Evolutionary conservation across 768 basidiomycete genomes (phyloP).

Genomic region (Naganishia randhawae): DNA sequence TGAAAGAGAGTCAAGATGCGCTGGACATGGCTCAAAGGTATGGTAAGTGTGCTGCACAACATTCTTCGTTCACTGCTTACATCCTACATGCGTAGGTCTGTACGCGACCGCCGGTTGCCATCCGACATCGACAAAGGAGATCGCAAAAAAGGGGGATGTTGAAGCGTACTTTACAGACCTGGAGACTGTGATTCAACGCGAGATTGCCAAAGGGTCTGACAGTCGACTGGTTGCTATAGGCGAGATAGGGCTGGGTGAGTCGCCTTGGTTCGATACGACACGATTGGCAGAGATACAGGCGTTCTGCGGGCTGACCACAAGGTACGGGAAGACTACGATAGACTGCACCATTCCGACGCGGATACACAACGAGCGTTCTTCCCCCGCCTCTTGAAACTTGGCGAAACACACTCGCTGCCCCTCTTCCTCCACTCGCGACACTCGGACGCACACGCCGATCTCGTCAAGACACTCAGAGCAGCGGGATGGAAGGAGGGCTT

Average conservation of each 20-base stretch:
- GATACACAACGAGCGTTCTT: slow-evolving; percentile 65
- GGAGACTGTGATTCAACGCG: slow-evolving; percentile 57
- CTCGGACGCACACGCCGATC: slow-evolving; percentile 64
- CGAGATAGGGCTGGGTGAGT: slow-evolving; percentile 71
- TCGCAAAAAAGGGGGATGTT: slow-evolving; percentile 59
- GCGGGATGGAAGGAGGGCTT: slow-evolving; percentile 63
- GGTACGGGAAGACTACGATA: slow-evolving; percentile 65
- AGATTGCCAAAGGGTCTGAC: slow-evolving; percentile 36
- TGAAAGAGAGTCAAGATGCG: slow-evolving; percentile 63
- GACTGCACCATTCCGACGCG: slow-evolving; percentile 62
- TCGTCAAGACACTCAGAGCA: slow-evolving; percentile 63
- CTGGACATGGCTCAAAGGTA: slow-evolving; percentile 61
- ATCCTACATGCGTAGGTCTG: slow-evolving; percentile 53
- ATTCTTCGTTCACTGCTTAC: not conserved
- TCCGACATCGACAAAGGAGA: slow-evolving; percentile 69
- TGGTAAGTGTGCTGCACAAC: slow-evolving; percentile 50
- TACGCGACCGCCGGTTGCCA: slow-evolving; percentile 77
- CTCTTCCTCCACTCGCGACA: slow-evolving; percentile 73
- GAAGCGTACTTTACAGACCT: slow-evolving; percentile 63
- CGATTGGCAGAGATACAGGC: not conserved
- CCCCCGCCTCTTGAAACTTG: slow-evolving; percentile 63
- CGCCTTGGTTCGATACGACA: no score
- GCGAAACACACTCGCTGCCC: slow-evolving; percentile 68
- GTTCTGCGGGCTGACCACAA: not conserved
- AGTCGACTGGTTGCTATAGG: slow-evolving; percentile 64